Evolutionary conservation across 78 protist genomes (phyloP).

Genomic region (Cyanophora paradoxa): DNA sequence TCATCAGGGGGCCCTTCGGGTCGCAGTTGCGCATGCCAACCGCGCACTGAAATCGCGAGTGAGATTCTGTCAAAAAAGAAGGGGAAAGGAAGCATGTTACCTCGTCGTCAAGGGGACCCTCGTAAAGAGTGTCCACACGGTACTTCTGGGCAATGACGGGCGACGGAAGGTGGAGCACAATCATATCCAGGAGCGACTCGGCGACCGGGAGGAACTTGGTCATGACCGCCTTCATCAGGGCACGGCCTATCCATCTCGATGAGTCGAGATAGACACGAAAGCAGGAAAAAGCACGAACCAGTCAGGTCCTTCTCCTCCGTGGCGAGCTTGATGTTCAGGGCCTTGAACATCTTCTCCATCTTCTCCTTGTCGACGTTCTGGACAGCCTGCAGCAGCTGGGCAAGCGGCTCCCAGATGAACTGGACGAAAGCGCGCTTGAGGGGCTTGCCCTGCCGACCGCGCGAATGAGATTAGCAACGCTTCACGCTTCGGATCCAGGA

Average conservation of each 20-base stretch:
- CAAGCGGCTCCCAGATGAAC: constrained; percentile 95
- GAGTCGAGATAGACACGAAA: background rate
- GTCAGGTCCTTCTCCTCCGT: constrained; percentile 68
- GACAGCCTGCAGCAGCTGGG: constrained; percentile 74
- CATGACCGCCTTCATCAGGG: constrained; percentile 91
- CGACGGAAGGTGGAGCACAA: constrained; percentile 92
- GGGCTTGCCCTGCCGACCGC: constrained; percentile 61
- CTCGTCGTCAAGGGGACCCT: constrained; percentile 90
- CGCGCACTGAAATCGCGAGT: too few relatives aligned
- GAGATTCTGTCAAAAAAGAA: background rate
- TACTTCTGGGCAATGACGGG: constrained; percentile 94
- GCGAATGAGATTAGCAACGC: too few relatives aligned
- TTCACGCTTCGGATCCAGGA: background rate
- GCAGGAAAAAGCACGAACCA: too few relatives aligned
- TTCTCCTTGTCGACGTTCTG: constrained; percentile 78
- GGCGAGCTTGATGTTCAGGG: constrained; percentile 69
- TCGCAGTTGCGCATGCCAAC: constrained; percentile 74
- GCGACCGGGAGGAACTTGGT: constrained; percentile 95
- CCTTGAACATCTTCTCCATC: constrained; percentile 62
- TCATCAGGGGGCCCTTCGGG: constrained; percentile 92
- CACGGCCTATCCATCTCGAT: constrained; percentile 20
- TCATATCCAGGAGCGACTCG: constrained; percentile 95
- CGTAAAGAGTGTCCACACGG: constrained; percentile 88
- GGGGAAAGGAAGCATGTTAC: background rate
- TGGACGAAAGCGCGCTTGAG: constrained; percentile 88